phyloP scores from a whole-genome alignment of 2,329 filamentous ascomycete species.

The Ilyonectria mors-panacis region DNA sequence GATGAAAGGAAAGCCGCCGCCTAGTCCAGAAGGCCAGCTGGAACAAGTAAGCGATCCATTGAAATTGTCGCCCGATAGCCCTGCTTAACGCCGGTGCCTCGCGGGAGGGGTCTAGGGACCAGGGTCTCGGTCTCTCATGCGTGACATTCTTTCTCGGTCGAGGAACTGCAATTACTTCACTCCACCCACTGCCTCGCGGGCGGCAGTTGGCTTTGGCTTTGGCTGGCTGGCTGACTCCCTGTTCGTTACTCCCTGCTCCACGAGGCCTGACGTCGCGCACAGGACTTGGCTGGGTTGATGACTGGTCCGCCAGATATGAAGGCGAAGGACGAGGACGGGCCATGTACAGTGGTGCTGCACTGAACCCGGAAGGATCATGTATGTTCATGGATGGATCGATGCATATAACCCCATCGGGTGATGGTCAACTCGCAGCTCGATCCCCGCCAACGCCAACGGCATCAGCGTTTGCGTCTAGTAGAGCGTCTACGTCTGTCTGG shows the following conservation, averaged over 20 bases:
- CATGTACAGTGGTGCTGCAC: neutral
- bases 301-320: neutral
- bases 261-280: slow-evolving; percentile 22
- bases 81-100: slow-evolving; percentile 36
- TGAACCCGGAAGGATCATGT: slow-evolving; percentile 12
- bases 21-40: slow-evolving; percentile 15
- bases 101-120: slow-evolving; percentile 14
- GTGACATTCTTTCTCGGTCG: slow-evolving; percentile 28
- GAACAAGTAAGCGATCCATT: slow-evolving; percentile 30
- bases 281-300: slow-evolving; percentile 2
- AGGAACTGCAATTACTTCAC: slow-evolving; percentile 16
- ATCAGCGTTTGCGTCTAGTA: slow-evolving; percentile 26
- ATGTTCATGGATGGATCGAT: slow-evolving; percentile 16
- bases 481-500: slow-evolving; percentile 8
- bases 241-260: slow-evolving; percentile 12
- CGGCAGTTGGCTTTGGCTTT: slow-evolving; percentile 25
- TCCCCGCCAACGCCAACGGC: slow-evolving; percentile 14
- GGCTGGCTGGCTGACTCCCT: slow-evolving; percentile 13
- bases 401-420: slow-evolving; percentile 25
- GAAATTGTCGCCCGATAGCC: slow-evolving; percentile 23
- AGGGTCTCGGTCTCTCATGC: slow-evolving; percentile 32
- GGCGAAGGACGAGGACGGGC: neutral
- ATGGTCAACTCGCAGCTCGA: slow-evolving; percentile 2
- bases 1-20: slow-evolving; percentile 27
- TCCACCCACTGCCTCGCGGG: slow-evolving; percentile 26